Conservation (phyloP, 129 eudicot species). For the Flaveria bidentis region DNA sequence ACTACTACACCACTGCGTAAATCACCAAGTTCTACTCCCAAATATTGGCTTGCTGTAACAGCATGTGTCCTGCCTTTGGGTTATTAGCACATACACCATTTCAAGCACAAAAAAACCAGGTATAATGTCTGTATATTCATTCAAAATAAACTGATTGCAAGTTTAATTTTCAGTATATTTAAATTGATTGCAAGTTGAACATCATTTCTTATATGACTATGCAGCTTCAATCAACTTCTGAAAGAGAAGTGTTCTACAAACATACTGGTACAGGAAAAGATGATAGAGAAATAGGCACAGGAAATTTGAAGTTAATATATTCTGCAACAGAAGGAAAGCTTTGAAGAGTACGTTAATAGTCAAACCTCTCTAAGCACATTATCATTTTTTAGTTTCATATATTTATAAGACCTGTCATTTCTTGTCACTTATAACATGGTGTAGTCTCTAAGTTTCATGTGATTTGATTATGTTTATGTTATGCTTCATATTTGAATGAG, state of each 20-base stretch:
- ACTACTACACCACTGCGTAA: conserved; percentile 60
- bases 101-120: conserved; percentile 43
- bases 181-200: conserved; percentile 1
- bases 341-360: conserved; percentile 53
- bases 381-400: not conserved
- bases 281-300: conserved; percentile 64
- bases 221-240: conserved; percentile 60
- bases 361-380: conserved; percentile 57
- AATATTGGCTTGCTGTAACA: conserved; percentile 76
- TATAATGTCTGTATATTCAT: not conserved
- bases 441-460: not conserved
- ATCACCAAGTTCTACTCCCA: conserved; percentile 55
- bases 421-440: not conserved
- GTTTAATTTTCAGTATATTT: not conserved
- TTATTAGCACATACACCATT: conserved; percentile 63
- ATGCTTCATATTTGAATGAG: conserved; percentile 5
- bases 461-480: conserved; percentile 8
- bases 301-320: conserved; percentile 67
- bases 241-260: conserved; percentile 35
- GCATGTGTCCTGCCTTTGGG: conserved; percentile 89
- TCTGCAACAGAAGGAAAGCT: conserved; percentile 69
- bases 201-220: not conserved
- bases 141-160: not conserved
- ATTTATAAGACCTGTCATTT: not conserved
- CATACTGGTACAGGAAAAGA: conserved; percentile 37